Conservation (phyloP, 306 rosid species). For the Lupinus albus region DNA sequence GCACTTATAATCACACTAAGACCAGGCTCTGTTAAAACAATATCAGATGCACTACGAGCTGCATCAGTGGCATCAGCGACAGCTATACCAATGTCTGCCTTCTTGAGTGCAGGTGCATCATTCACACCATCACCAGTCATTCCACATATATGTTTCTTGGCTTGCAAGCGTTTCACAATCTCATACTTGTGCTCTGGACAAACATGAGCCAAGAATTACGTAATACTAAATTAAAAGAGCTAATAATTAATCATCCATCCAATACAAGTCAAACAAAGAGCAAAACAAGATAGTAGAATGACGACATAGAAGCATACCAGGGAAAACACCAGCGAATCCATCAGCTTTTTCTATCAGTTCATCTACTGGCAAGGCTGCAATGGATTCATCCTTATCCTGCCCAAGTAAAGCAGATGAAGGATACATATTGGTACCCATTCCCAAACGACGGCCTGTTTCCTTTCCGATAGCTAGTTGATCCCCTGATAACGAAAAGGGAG, state of each 20-base stretch:
- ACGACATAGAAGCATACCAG: constrained; percentile 58
- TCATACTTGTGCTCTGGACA: constrained; percentile 91
- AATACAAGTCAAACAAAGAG: constrained; percentile 15
- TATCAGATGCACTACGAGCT: constrained; percentile 99
- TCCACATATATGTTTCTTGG: constrained; percentile 96
- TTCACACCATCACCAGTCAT: constrained; percentile 99
- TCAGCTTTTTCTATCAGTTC: constrained; percentile 97
- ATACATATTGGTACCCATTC: constrained; percentile 99
- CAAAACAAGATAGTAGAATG: constrained; percentile 4
- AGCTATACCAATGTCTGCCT: constrained; percentile 98
- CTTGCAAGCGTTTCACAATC: constrained; percentile 98
- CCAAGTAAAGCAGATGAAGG: constrained; percentile 97
- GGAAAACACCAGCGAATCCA: constrained; percentile 97
- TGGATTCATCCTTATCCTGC: constrained; percentile 90
- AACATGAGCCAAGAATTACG: constrained; percentile 36
- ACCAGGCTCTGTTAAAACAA: constrained; percentile 96
- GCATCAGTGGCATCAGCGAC: constrained; percentile 99
- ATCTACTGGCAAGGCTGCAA: constrained; percentile 84
- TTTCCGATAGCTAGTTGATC: constrained; percentile 98
- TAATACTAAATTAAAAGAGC: neutral
- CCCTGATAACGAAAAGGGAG: constrained; percentile 52
- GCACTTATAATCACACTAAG: constrained; percentile 97
- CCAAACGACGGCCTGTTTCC: constrained; percentile 99
- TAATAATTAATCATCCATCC: constrained; percentile 1
- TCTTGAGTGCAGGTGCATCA: constrained; percentile 98